A percentile compares a stretch with the other conserved stretches of the same genome.
phyloP scores from a whole-genome alignment of 306 rosid species.

The Urtica urens region DNA sequence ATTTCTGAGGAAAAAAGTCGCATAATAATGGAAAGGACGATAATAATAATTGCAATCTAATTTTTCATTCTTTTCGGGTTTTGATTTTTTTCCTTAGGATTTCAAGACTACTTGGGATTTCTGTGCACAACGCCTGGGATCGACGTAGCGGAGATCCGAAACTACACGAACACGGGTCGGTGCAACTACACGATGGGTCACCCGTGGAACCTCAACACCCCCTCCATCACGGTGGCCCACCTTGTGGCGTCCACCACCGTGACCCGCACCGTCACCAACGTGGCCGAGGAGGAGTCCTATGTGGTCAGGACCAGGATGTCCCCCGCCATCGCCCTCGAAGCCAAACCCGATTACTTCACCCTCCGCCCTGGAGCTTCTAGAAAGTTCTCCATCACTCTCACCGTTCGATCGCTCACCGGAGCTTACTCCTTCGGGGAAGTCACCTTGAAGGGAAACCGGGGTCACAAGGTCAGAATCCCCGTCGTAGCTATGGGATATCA shows the following conservation, averaged over 20 bases:
- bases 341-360: conserved; percentile 82
- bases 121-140: conserved; percentile 85
- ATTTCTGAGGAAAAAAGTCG: no score
- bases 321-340: conserved; percentile 78
- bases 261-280: conserved; percentile 72
- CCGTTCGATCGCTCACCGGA: conserved; percentile 59
- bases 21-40: no score
- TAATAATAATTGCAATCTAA: no score
- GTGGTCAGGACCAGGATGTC: conserved; percentile 67
- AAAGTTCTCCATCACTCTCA: conserved; percentile 52
- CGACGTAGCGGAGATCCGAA: conserved; percentile 59
- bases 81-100: no score
- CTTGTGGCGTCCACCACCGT: conserved; percentile 59
- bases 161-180: conserved; percentile 51
- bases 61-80: no score
- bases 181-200: conserved; percentile 68
- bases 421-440: conserved; percentile 79
- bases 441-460: conserved; percentile 80
- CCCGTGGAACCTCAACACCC: conserved; percentile 78
- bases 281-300: conserved; percentile 86
- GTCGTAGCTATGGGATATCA: conserved; percentile 76
- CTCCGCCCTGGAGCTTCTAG: conserved; percentile 49
- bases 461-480: conserved; percentile 93
- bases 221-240: conserved; percentile 79
- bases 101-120: conserved; percentile 83